Evolutionary conservation across 345 rosid genomes (phyloP), one percentile per base, ranked within the genome.

Genomic region (Aurinia saxatilis): DNA sequence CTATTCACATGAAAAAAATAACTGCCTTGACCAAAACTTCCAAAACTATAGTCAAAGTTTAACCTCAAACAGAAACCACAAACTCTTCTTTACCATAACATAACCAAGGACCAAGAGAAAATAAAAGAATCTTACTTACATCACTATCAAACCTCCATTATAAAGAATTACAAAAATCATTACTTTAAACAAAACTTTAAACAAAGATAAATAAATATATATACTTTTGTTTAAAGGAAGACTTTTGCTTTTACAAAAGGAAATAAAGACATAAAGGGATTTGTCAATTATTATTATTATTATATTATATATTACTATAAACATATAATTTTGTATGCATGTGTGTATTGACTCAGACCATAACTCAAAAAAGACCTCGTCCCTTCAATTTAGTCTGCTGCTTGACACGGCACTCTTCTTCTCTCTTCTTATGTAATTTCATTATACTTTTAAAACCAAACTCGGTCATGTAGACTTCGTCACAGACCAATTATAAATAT

Each of bases 381-480:
- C 73, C 35, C 10, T 46, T 69, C 68, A 45, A 69, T 10, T 29
- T 29, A 29, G 74, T 54, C 68, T 70, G 63, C 73, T 27, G 73
- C 56, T 52, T 53, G 57, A 68, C 73, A 68, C 67, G 73, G 73
- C 67, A 51, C 68, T 37, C 35, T 51, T 39, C 25, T 21, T n/a
- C n/a, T n/a, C n/a, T n/a, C n/a, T n/a, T n/a, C n/a, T n/a, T n/a
- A n/a, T n/a, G n/a, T n/a, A n/a, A n/a, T n/a, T n/a, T n/a, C n/a
- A n/a, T n/a, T n/a, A n/a, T n/a, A n/a, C n/a, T n/a, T n/a, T 15
- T 9, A 1, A 53, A 36, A 15, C 15, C 13, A 59, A 42, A 62
- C 73, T 34, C 73, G 74, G 68, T 70, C 33, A 70, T 14, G 23
- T 19, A 39, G 8, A 45, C 18, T 0, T 7, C 37, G 74, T 70